phyloP scores from a whole-genome alignment of 352 stramenopile genomes.

The Phytophthora tubulina region DNA sequence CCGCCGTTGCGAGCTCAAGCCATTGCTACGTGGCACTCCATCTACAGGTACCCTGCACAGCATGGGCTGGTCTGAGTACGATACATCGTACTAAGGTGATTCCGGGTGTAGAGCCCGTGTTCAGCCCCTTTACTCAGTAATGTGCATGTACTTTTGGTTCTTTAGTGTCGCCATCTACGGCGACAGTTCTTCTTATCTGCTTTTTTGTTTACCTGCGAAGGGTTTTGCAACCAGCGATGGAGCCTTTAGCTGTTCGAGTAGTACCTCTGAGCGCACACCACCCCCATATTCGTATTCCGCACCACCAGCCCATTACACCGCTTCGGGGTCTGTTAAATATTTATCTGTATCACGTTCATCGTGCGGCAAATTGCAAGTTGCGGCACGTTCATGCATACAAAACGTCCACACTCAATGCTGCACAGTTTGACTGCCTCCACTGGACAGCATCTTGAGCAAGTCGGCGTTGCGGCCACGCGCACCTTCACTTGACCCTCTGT shows the following conservation, averaged over 20 bases:
- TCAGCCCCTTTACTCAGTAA: slow-evolving; percentile 21
- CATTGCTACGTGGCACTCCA: slow-evolving; percentile 61
- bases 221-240: slow-evolving; percentile 3
- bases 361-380: slow-evolving; percentile 1
- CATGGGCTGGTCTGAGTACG: slow-evolving; percentile 71
- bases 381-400: slow-evolving; percentile 19
- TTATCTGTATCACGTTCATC: slow-evolving; percentile 32
- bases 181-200: slow-evolving; percentile 27
- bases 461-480: slow-evolving; percentile 38
- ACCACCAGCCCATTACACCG: slow-evolving; percentile 3
- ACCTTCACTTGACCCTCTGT: slow-evolving; percentile 20
- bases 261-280: neutral
- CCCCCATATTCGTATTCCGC: neutral
- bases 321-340: slow-evolving; percentile 38
- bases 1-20: slow-evolving; percentile 71
- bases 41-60: slow-evolving; percentile 59
- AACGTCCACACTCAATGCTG: slow-evolving; percentile 33
- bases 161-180: slow-evolving; percentile 9
- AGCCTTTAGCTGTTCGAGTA: neutral
- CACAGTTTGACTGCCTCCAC: slow-evolving; percentile 34
- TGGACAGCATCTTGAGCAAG: slow-evolving; percentile 69
- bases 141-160: slow-evolving; percentile 37
- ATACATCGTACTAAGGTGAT: slow-evolving; percentile 55
- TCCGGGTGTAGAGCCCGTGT: slow-evolving; percentile 8
- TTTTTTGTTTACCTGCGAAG: slow-evolving; percentile 28